phyloP scores from a whole-genome alignment of 2,329 filamentous ascomycete genomes.

The Pseudogymnoascus sp. region DNA sequence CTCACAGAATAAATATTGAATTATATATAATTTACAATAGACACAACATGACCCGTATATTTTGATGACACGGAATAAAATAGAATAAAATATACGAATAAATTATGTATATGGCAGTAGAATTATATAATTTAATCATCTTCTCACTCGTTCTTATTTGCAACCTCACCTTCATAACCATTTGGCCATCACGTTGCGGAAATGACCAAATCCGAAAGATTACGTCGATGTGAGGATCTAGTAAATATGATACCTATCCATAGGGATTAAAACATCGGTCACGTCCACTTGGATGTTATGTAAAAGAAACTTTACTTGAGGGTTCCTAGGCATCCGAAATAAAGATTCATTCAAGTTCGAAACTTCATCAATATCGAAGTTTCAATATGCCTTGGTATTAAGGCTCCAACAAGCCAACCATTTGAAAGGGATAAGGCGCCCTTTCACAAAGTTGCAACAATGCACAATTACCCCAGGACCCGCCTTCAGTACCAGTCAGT shows the following conservation, averaged over 20 bases:
- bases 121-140: too few species aligned
- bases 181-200: neutral
- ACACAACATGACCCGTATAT: too few species aligned
- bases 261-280: neutral
- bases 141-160: too few species aligned
- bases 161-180: neutral
- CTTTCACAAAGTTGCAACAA: neutral
- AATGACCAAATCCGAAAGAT: neutral
- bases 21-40: too few species aligned
- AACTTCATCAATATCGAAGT: neutral
- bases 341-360: neutral
- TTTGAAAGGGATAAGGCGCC: neutral
- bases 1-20: too few species aligned
- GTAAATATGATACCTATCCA: neutral
- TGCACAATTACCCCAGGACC: neutral
- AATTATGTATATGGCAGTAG: too few species aligned
- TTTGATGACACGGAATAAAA: too few species aligned
- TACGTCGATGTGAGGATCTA: neutral
- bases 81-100: too few species aligned
- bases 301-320: neutral
- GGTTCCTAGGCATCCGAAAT: neutral
- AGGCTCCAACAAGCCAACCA: neutral
- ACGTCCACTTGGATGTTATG: too few species aligned
- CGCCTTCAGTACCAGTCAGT: neutral
- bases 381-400: neutral